Percentiles rank a stretch among this genome's conserved stretches.
Evolutionary conservation across 352 stramenopile genomes (phyloP).

Genomic region (Phytophthora fragariaefolia): DNA sequence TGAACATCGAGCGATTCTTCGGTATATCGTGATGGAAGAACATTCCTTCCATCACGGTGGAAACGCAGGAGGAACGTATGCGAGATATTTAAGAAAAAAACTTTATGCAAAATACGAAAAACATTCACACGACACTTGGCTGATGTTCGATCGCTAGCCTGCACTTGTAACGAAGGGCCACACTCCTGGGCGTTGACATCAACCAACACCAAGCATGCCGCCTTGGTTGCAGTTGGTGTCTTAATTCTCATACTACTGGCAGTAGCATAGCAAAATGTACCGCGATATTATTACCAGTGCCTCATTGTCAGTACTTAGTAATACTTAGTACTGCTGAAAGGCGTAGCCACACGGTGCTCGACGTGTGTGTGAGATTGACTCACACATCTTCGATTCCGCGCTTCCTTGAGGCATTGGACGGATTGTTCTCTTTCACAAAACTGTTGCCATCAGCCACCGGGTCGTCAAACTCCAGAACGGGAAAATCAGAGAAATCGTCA

Average conservation of each 20-base stretch:
- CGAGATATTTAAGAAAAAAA: constrained; percentile 44
- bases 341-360: constrained; percentile 13
- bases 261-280: constrained; percentile 33
- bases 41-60: constrained; percentile 6
- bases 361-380: constrained; percentile 15
- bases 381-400: constrained; percentile 72
- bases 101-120: constrained; percentile 39
- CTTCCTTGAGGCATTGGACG: constrained; percentile 60
- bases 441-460: constrained; percentile 62
- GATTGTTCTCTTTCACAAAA: constrained; percentile 74
- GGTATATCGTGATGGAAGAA: background rate
- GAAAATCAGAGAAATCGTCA: constrained; percentile 80
- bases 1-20: constrained; percentile 20
- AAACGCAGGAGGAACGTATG: constrained; percentile 12
- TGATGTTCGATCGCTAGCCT: constrained; percentile 14
- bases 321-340: constrained; percentile 5
- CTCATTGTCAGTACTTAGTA: constrained; percentile 9
- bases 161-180: constrained; percentile 16
- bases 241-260: background rate
- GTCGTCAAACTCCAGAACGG: constrained; percentile 76
- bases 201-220: background rate
- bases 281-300: constrained; percentile 8
- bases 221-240: constrained; percentile 6
- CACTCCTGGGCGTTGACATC: constrained; percentile 1
- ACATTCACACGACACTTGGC: constrained; percentile 12